Evolutionary conservation across 2,329 filamentous ascomycete genomes (phyloP), one percentile per base, ranked within the genome.

Genomic region (Neurospora sp.): DNA sequence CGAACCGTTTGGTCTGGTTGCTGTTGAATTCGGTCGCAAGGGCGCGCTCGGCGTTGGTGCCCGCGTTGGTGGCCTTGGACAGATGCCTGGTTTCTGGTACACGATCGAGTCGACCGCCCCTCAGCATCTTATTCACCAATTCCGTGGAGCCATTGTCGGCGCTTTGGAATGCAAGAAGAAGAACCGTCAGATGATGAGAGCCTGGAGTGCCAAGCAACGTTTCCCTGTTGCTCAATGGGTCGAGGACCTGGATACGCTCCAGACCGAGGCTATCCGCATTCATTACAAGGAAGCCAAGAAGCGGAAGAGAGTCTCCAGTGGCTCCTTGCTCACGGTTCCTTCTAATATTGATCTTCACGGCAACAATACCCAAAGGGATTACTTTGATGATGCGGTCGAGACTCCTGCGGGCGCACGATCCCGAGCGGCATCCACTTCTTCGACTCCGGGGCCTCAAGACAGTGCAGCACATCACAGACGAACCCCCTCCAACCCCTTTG

Each of bases 81-180:
- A 89, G 75, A 89, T 90, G 88, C 88, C 88, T 40, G 88, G 88
- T 33, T 90, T 87, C 85, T 90, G 88, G 88, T 90, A 86, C 76
- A 89, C 88, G 0, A 85, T 90, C 69, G 88, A 90, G 75, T 89
- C 86, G 0, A 87, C 83, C 1, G 86, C 86, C 2, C 88, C 87
- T 1, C 83, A 83, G 66, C 88, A 90, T 79, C 79, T 89, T 65
- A 80, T 89, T 69, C 84, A 86, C 62, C 88, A 90, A 75, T 90
- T 90, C 81, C 88, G 88, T 76, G 82, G 83, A 72, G 86, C 88
- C 8, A 89, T 90, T 72, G 80, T 86, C 33, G 82, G 83, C 67
- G 88, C 88, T 1, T 77, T 90, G 69, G 84, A 81, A 69, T 88
- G 86, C 0, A 85, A 85, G 72, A 79, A 79, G 15, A 82, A 87